Evolutionary conservation across 768 basidiomycete genomes (phyloP).

Genomic region (Mycena epipterygia): DNA sequence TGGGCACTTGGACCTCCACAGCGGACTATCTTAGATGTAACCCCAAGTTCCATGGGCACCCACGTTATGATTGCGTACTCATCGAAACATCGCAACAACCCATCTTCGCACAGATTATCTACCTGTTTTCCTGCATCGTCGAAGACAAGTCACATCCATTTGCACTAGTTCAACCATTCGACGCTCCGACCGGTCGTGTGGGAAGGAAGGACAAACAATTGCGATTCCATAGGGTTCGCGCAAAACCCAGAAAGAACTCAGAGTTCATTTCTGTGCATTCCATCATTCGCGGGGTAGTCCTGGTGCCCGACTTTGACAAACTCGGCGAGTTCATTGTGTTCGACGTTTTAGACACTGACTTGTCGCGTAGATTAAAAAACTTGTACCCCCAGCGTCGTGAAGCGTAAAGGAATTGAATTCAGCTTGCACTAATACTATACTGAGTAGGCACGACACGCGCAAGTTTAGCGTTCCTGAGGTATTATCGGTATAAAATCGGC

Average conservation of each 20-base stretch:
- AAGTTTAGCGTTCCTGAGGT: too few relatives aligned
- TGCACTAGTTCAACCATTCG: not conserved
- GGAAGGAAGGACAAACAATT: not conserved
- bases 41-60: conserved; percentile 42
- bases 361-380: not conserved
- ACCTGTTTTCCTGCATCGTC: not conserved
- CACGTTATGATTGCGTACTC: conserved; percentile 31
- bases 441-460: too few relatives aligned
- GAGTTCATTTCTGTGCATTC: conserved; percentile 5
- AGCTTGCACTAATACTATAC: too few relatives aligned
- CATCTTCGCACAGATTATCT: not conserved
- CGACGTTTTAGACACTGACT: not conserved
- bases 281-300: not conserved
- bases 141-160: not conserved
- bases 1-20: too few relatives aligned
- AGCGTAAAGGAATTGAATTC: too few relatives aligned
- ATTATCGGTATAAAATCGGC: too few relatives aligned
- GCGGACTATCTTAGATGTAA: conserved; percentile 49
- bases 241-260: not conserved
- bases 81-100: not conserved
- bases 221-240: not conserved
- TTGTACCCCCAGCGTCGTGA: not conserved
- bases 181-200: not conserved
- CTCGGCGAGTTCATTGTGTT: not conserved
- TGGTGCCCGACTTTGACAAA: not conserved